Conservation (phyloP, 257 asterid species). For the Lavandula angustifolia region DNA sequence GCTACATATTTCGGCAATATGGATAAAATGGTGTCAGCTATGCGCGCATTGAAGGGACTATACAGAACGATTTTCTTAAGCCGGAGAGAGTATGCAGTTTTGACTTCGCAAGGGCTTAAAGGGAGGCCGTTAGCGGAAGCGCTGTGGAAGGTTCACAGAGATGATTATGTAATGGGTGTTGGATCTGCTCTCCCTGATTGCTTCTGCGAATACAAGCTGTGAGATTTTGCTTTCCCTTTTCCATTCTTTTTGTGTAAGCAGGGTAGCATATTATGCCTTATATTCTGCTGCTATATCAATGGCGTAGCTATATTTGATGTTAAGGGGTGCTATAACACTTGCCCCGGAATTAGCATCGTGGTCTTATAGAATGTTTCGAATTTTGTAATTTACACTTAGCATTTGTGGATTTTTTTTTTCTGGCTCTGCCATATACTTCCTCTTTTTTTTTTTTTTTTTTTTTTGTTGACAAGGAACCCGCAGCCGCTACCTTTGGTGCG, state of each 20-base stretch:
- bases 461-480: too few relatives aligned
- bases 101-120: slow-evolving; percentile 57
- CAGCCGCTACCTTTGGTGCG: too few relatives aligned
- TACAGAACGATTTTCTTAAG: slow-evolving; percentile 70
- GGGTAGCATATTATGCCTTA: neutral
- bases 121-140: slow-evolving; percentile 62
- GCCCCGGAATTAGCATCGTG: too few relatives aligned
- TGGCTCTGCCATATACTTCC: too few relatives aligned
- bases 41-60: slow-evolving; percentile 77
- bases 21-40: slow-evolving; percentile 99
- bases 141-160: slow-evolving; percentile 78
- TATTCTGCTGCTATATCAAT: too few relatives aligned
- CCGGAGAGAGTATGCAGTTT: slow-evolving; percentile 63
- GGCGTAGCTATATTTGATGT: too few relatives aligned
- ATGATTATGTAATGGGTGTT: slow-evolving; percentile 82
- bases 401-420: too few relatives aligned
- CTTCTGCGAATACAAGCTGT: slow-evolving; percentile 77
- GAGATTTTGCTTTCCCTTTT: slow-evolving; percentile 21
- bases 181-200: slow-evolving; percentile 95
- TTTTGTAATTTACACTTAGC: too few relatives aligned
- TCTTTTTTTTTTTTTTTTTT: too few relatives aligned
- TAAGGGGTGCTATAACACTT: too few relatives aligned
- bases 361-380: too few relatives aligned
- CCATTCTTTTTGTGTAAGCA: neutral
- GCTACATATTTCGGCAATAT: slow-evolving; percentile 94